These are phyloP conservation scores for Globisporangium middletonii DNA, from an alignment of 352 stramenopile genomes.

Conservation along the genomic window DNA sequence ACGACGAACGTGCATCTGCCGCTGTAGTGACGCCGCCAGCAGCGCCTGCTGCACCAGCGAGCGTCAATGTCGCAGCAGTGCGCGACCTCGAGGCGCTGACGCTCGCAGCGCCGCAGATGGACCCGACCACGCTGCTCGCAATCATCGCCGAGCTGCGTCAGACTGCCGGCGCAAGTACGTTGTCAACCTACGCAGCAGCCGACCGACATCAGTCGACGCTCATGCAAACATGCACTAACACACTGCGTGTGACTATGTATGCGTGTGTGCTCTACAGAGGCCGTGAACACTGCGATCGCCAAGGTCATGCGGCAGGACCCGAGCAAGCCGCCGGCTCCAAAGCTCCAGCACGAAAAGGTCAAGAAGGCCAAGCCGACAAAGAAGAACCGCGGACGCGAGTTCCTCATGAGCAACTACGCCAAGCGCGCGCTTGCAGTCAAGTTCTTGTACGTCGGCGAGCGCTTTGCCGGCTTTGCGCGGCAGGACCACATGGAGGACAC, in stretches of 20 bases:
- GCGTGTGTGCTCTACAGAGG: constrained; percentile 19
- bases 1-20: not conserved
- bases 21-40: not conserved
- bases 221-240: too few species aligned
- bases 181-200: not conserved
- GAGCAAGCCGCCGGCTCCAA: not conserved
- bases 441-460: constrained; percentile 85
- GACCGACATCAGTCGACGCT: not conserved
- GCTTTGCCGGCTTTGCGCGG: constrained; percentile 84
- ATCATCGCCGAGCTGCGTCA: constrained; percentile 61
- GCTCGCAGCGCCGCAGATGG: constrained; percentile 25
- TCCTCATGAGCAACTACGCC: constrained; percentile 74
- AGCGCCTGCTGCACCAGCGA: constrained; percentile 3
- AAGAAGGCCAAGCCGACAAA: constrained; percentile 46
- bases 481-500: constrained; percentile 90
- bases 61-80: constrained; percentile 3
- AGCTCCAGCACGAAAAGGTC: constrained; percentile 19
- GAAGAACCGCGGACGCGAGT: constrained; percentile 39
- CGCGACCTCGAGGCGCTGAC: constrained; percentile 24
- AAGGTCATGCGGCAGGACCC: constrained; percentile 46
- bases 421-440: constrained; percentile 71
- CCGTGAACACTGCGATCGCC: constrained; percentile 62
- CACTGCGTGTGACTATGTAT: not conserved
- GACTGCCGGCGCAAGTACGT: constrained; percentile 58
- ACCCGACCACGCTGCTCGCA: constrained; percentile 44